Percentiles rank a stretch among this genome's conserved stretches.
Conservation (phyloP, 805 yeast genomes). For the Zygosaccharomyces bailii region DNA sequence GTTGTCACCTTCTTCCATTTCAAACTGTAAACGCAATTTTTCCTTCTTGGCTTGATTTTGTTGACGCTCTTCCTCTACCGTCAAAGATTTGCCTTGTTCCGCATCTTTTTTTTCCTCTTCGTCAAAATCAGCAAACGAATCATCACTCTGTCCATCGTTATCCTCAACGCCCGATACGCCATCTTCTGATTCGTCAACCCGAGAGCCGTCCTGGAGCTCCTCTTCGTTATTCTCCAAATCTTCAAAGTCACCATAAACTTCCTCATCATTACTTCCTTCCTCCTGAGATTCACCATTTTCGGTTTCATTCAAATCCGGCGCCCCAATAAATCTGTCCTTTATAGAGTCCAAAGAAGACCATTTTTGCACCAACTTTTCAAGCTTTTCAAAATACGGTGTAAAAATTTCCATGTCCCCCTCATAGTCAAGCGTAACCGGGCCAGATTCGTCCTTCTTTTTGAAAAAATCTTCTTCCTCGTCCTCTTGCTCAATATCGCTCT, state of each 20-base stretch:
- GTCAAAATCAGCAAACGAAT: slow-evolving; percentile 41
- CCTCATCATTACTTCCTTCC: slow-evolving; percentile 41
- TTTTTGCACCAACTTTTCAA: slow-evolving; percentile 31
- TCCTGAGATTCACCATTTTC: slow-evolving; percentile 30
- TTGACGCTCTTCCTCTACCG: slow-evolving; percentile 73
- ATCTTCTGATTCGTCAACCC: slow-evolving; percentile 33
- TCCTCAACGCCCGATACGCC: slow-evolving; percentile 39
- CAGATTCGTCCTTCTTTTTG: slow-evolving; percentile 44
- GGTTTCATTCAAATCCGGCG: slow-evolving; percentile 32
- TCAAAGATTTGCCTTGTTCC: slow-evolving; percentile 40
- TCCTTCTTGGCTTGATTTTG: slow-evolving; percentile 87
- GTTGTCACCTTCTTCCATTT: slow-evolving; percentile 59
- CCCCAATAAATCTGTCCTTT: slow-evolving; percentile 34
- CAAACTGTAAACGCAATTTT: slow-evolving; percentile 82
- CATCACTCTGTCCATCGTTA: slow-evolving; percentile 37
- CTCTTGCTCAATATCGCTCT: slow-evolving; percentile 39
- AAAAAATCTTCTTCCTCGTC: slow-evolving; percentile 52
- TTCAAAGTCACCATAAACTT: slow-evolving; percentile 54
- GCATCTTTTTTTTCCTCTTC: slow-evolving; percentile 18
- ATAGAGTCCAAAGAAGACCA: slow-evolving; percentile 31
- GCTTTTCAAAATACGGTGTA: slow-evolving; percentile 35
- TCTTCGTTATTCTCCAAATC: slow-evolving; percentile 42
- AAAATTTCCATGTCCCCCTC: slow-evolving; percentile 34
- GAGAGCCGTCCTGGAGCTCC: slow-evolving; percentile 10
- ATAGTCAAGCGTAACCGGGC: slow-evolving; percentile 7